Percentiles rank a stretch among this genome's conserved stretches.
phyloP scores from a whole-genome alignment of 2,329 filamentous ascomycete species.

The Aureobasidium sp. region DNA sequence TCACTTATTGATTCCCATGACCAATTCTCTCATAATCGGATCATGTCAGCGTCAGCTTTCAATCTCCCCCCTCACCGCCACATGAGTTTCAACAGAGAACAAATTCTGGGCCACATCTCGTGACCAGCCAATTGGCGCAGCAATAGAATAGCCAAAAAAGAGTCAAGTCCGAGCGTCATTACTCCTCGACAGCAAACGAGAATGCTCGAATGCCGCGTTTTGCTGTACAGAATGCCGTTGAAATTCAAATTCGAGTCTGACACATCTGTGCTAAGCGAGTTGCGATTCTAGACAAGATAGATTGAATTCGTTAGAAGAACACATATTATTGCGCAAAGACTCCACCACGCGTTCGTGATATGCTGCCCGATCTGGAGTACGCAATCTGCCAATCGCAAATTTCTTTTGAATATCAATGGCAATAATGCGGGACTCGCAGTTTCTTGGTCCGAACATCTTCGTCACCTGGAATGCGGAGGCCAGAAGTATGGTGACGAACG shows the following conservation, averaged over 20 bases:
- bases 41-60: constrained; percentile 6
- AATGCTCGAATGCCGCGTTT: neutral
- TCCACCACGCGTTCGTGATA: too few relatives aligned
- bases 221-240: neutral
- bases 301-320: neutral
- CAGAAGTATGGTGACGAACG: neutral
- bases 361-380: neutral
- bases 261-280: neutral
- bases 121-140: constrained; percentile 3
- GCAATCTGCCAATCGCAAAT: neutral
- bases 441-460: neutral
- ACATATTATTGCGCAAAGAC: neutral
- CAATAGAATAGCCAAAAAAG: neutral
- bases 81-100: neutral
- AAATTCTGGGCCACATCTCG: neutral
- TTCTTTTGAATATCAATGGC: neutral
- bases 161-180: neutral
- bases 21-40: neutral
- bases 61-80: neutral
- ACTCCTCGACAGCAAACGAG: neutral
- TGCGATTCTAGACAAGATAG: neutral
- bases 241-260: neutral
- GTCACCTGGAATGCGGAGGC: neutral
- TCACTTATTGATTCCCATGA: neutral
- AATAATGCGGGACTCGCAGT: too few relatives aligned